Evolutionary conservation across 1,284 basidiomycete species (phyloP).

Genomic region (Salmacisia buchloeana): DNA sequence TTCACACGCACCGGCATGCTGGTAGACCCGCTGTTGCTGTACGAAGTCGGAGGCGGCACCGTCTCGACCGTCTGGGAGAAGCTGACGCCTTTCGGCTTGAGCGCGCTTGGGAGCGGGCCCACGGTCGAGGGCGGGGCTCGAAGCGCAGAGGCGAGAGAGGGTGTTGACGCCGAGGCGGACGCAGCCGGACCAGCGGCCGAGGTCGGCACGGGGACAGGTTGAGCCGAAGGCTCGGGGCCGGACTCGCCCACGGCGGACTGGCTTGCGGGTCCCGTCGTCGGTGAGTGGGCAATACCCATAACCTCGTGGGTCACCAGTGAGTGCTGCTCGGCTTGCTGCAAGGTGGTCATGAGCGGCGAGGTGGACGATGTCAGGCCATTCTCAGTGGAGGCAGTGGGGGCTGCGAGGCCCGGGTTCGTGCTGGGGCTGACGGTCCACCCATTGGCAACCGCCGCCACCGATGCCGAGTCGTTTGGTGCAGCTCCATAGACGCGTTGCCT

Average conservation of each 20-base stretch:
- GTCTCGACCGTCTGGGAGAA: neutral
- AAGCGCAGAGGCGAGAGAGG: neutral
- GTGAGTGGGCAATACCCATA: too few relatives aligned
- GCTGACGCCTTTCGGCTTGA: too few relatives aligned
- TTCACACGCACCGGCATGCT: too few relatives aligned
- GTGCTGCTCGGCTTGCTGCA: too few relatives aligned
- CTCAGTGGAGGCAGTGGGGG: neutral
- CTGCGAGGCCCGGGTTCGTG: neutral
- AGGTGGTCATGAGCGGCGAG: neutral
- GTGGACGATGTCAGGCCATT: neutral
- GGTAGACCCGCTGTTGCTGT: too few relatives aligned
- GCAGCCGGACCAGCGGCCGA: neutral
- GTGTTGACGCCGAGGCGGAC: neutral
- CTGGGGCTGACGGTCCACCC: neutral
- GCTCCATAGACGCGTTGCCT: constrained; percentile 38
- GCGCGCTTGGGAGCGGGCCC: too few relatives aligned
- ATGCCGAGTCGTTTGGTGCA: constrained; percentile 11
- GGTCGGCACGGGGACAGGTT: too few relatives aligned
- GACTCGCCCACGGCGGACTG: too few relatives aligned
- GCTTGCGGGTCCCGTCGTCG: too few relatives aligned
- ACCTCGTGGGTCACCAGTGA: too few relatives aligned
- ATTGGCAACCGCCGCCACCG: constrained; percentile 1
- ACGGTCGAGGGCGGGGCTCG: too few relatives aligned
- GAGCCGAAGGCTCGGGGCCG: too few relatives aligned
- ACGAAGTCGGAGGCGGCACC: neutral